A percentile compares a stretch with the other conserved stretches of the same genome.
Evolutionary conservation across 1,139 yeast genomes (phyloP).

Genomic region (Hansenula anomala): DNA sequence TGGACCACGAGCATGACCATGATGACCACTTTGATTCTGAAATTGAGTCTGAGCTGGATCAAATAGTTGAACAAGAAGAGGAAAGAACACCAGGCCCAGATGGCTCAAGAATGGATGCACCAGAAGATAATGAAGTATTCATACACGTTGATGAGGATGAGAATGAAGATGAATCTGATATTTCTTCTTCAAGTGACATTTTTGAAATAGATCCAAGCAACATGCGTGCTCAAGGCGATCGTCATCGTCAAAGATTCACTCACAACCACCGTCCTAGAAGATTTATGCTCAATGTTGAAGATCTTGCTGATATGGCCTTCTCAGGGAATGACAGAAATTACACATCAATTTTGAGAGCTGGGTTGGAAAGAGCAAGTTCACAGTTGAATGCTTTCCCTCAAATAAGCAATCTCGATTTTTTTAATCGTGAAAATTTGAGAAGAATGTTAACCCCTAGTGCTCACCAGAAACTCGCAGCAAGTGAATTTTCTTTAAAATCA

Average conservation of each 20-base stretch:
- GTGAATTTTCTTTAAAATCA: slow-evolving; percentile 36
- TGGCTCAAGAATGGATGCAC: neutral
- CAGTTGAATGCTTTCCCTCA: neutral
- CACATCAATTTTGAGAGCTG: neutral
- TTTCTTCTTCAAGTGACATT: neutral
- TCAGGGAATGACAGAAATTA: neutral
- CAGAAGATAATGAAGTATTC: slow-evolving; percentile 14
- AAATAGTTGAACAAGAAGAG: slow-evolving; percentile 20
- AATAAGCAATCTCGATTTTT: neutral
- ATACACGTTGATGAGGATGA: slow-evolving; percentile 17
- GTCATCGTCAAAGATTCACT: neutral
- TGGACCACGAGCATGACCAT: neutral
- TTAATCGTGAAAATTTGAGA: neutral
- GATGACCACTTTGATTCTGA: slow-evolving; percentile 2
- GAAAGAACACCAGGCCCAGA: too few species aligned
- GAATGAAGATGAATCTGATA: slow-evolving; percentile 8
- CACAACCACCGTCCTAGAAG: neutral
- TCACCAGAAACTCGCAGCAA: neutral
- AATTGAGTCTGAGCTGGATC: slow-evolving; percentile 13
- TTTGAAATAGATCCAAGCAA: neutral
- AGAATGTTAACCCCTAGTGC: slow-evolving; percentile 1
- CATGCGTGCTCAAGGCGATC: neutral
- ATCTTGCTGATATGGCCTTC: neutral
- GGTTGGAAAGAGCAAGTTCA: neutral
- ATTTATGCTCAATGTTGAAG: neutral